Evolutionary conservation across 495 filamentous ascomycete species (phyloP), one percentile per base, ranked within the genome.

Genomic region (Cercophora scortea): DNA sequence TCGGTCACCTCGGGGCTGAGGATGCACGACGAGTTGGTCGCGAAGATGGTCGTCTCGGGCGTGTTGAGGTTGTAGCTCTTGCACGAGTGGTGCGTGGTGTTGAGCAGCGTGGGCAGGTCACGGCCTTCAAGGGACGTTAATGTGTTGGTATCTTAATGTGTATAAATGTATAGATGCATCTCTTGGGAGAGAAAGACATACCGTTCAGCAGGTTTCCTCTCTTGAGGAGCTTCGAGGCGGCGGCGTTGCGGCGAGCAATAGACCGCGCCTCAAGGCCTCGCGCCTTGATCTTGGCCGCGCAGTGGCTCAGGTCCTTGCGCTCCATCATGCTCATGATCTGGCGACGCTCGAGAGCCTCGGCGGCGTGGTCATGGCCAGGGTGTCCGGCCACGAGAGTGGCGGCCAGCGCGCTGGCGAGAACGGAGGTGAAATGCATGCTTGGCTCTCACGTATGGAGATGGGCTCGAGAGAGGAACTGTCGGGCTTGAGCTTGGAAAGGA

Each of bases 1-100:
- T 81, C 71, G 35, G 73, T 81, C n/a, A 77, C 74, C 63, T 81
- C 78, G 0, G 75, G 74, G 19, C 66, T 74, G 11, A 81, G 67
- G 18, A 81, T 67, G 48, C 76, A 81, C 32, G 73, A 74, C 12
- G 65, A 67, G 52, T 76, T 75, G 19, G 72, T 73, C 11, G 69
- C 63, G 51, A 81, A 82, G 32, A 82, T 61, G 17, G 19, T 41
- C 1, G 32, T 16, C 17, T 11, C 34, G 10, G 58, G 58, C 16
- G 54, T 60, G 13, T 47, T n/a, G 4, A 58, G 46, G 17, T 46
- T 58, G 32, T 54, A 60, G 4, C 17, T 4, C 12, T 53, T 10
- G 16, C 34, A 25, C 17, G 56, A 58, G 17, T 47, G 51, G 36
- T 58, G 56, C 42, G 51, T 25, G 16, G 16, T 50, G 36, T 42